Base-by-base conservation (phyloP, 306 rosid genomes). In the Calophaca sinica region DNA sequence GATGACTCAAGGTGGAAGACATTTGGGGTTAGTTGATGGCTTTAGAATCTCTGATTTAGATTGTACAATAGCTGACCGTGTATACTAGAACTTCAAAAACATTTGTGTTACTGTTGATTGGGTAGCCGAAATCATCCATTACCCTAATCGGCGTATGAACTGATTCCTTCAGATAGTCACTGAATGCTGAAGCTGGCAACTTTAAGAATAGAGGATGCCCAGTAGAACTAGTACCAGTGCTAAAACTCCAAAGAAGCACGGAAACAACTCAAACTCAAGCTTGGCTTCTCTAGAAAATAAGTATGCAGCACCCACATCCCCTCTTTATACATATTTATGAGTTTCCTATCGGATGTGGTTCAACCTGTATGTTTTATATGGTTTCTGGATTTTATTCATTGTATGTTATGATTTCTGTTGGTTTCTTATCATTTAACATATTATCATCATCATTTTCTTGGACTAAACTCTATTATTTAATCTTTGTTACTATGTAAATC, bases 191-290 rank as follows among this genome's bases (percentile, higher is more conserved):
- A 44, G 29, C 54, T 62, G 55, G 67, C 53, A 76, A 72, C 52
- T 26, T 29, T 11, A 50, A 60, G 59, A 45, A 14, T 28, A 59
- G 53, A 72, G 28, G 11, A 84, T 84, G 87, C 12, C 44, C 4
- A 45, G 70, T 75, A 76, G 55, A 53, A 52, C 36, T 46, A 66
- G 36, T 59, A 52, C 36, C 38, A 66, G 36, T 59, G 36, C 49
- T 61, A 72, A 68, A 72, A 39, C 82, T 60, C 66, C 87, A 42
- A 76, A 72, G 77, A 84, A 80, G 59, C n/a, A 49, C 4, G 77
- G 61, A 20, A 46, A 67, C 53, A 76, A 72, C 45, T 54, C 81
- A 53, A 65, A 49, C 39, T 50, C 80, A 20, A 54, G 13, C 70
- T 2, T 28, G 13, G 38, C 50, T 42, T 65, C 79, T 58, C 9